Evolutionary conservation across 768 basidiomycete genomes (phyloP), one percentile per base, ranked within the genome.

Genomic region (Termitomyces eurrhizus): DNA sequence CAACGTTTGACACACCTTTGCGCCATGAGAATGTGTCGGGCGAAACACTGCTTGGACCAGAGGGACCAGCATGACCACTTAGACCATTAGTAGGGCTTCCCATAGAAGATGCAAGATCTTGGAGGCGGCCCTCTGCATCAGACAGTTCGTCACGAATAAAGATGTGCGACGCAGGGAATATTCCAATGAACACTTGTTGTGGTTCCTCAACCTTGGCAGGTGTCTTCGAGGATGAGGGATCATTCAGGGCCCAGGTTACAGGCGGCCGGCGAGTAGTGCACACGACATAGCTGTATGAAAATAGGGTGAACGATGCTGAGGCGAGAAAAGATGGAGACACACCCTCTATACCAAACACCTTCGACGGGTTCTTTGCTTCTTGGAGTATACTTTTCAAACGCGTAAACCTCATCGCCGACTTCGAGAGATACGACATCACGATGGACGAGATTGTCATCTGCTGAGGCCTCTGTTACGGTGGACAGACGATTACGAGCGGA

Each of bases 391-490:
- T 88, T 88, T 77, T 98, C 96, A 68, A 98, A 98, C 18, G 95
- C 94, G 74, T 98, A 98, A 37, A 98, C 87, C 70, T 98, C 95
- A 73, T 97, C 95, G 51, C 96, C 96, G 33, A 98, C 90, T 66
- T 97, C 95, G 58, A 98, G 82, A 7, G 88, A 82, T 37, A 93
- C 92, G 26, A 92, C 87, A 63, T 92, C 90, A 57, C 85, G 80
- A 75, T 88, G 81, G 0, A 84, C 80, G 44, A 81, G 77, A 41
- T 85, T 80, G 45, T 89, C 89, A 56, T 87, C 88, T 21, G 82
- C 80, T 2, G 76, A 89, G 65, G 77, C 77, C 65, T 87, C 85
- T 21, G 86, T 88, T 63, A 84, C 84, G 24, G 82, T 82, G 8
- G 87, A 86, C 46, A 83, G 72, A 65, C 83, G 79, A 65, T 82